Conservation (phyloP, 306 rosid genomes). For the Rosa persica region DNA sequence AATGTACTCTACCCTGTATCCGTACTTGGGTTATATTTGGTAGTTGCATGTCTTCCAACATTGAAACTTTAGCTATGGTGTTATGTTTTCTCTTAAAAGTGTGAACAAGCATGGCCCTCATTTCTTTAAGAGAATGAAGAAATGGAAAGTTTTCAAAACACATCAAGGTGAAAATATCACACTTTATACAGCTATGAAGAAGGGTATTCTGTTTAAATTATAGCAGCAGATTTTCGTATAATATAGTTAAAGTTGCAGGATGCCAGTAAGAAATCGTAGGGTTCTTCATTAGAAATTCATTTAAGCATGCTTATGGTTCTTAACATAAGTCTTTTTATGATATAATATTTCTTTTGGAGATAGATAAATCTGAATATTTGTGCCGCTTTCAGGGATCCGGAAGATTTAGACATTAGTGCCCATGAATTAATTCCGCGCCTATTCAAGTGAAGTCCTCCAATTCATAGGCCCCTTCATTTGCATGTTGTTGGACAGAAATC, state of each 20-base stretch:
- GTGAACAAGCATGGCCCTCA: background rate
- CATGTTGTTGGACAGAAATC: constrained; percentile 21
- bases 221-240: background rate
- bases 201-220: background rate
- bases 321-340: background rate
- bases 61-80: background rate
- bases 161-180: background rate
- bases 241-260: background rate
- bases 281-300: background rate
- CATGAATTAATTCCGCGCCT: constrained; percentile 88
- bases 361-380: constrained; percentile 14
- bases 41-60: background rate
- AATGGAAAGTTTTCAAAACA: background rate
- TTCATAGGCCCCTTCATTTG: constrained; percentile 34
- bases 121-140: constrained; percentile 3
- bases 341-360: constrained; percentile 1
- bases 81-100: background rate
- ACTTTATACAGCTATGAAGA: background rate
- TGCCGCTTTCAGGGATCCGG: constrained; percentile 71
- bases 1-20: background rate
- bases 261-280: background rate
- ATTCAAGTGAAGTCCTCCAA: constrained; percentile 41
- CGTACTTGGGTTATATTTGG: background rate
- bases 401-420: constrained; percentile 63
- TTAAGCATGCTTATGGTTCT: background rate